These are phyloP conservation scores for Lepidopterella palustris DNA, from an alignment of 495 filamentous ascomycete species.

Conservation along the genomic window DNA sequence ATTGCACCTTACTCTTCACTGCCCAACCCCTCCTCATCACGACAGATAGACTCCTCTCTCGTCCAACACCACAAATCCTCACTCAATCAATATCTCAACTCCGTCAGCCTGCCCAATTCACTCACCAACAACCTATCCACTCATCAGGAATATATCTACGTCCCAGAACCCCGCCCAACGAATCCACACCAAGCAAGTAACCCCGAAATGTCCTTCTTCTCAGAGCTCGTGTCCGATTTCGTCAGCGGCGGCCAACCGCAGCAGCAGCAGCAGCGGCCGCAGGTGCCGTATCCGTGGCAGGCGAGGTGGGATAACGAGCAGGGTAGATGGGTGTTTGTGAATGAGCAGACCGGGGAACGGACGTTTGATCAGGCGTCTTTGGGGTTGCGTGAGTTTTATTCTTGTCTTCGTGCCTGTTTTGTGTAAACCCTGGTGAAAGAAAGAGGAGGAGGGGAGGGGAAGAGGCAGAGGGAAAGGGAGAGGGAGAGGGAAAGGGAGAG, in stretches of 20 bases:
- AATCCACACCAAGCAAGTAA: no score
- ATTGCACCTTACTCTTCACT: no score
- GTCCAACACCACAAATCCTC: no score
- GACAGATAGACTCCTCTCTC: no score
- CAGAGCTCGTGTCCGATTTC: not conserved
- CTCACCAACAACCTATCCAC: no score
- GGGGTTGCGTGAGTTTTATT: not conserved
- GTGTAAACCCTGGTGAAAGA: not conserved
- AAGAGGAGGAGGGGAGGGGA: not conserved
- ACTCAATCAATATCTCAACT: no score
- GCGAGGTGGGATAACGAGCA: slow-evolving; percentile 52
- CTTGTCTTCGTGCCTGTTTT: not conserved
- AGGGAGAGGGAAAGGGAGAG: not conserved
- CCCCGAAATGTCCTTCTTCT: no score
- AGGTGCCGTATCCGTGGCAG: slow-evolving; percentile 51
- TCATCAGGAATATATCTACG: no score
- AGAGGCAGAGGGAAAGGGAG: not conserved
- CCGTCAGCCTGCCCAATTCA: no score
- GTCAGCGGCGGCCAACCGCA: not conserved
- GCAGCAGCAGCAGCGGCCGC: slow-evolving; percentile 2
- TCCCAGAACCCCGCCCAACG: no score
- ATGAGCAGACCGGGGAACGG: slow-evolving; percentile 51
- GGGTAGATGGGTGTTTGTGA: slow-evolving; percentile 56
- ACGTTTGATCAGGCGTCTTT: slow-evolving; percentile 46
- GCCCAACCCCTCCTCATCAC: no score